Evolutionary conservation across 2,329 filamentous ascomycete species (phyloP).

Genomic region (Ophiognomonia clavigignenti-juglandacearum): DNA sequence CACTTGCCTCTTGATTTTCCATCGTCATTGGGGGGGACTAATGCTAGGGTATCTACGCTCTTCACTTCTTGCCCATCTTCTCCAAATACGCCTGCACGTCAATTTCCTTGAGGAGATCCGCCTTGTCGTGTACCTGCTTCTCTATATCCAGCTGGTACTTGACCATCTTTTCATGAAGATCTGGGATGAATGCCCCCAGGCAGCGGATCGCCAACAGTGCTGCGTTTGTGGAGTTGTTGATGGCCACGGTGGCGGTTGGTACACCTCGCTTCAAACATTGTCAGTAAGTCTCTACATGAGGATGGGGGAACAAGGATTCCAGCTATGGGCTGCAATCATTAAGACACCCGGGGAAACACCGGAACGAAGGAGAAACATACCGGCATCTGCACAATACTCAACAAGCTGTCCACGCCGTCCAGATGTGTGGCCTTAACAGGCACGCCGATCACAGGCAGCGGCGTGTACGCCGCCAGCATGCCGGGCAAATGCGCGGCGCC

Average conservation of each 20-base stretch:
- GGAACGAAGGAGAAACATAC: constrained; percentile 30
- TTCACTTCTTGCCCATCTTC: constrained; percentile 29
- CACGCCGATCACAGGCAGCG: constrained; percentile 71
- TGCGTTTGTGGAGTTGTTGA: constrained; percentile 77
- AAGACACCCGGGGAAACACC: too few relatives aligned
- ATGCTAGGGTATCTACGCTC: constrained; percentile 3
- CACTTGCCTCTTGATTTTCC: too few relatives aligned
- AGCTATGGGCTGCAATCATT: too few relatives aligned
- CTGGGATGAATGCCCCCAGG: constrained; percentile 52
- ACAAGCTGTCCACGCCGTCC: constrained; percentile 66
- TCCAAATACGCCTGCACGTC: constrained; percentile 53
- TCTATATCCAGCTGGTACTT: constrained; percentile 60
- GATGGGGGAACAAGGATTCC: constrained; percentile 28
- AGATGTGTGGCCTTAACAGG: constrained; percentile 70
- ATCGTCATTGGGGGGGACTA: too few relatives aligned
- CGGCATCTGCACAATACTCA: constrained; percentile 76
- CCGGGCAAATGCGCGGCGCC: constrained; percentile 70
- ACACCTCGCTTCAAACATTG: constrained; percentile 47
- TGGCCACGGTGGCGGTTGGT: constrained; percentile 71
- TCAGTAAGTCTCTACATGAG: constrained; percentile 29
- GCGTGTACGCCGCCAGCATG: constrained; percentile 68
- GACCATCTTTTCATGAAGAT: constrained; percentile 53
- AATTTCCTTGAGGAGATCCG: constrained; percentile 47
- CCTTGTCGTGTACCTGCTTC: constrained; percentile 60
- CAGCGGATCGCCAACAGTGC: constrained; percentile 67